These are phyloP conservation scores for Allium sativum DNA, from an alignment of 106 monocot genomes.

Conservation along the genomic window DNA sequence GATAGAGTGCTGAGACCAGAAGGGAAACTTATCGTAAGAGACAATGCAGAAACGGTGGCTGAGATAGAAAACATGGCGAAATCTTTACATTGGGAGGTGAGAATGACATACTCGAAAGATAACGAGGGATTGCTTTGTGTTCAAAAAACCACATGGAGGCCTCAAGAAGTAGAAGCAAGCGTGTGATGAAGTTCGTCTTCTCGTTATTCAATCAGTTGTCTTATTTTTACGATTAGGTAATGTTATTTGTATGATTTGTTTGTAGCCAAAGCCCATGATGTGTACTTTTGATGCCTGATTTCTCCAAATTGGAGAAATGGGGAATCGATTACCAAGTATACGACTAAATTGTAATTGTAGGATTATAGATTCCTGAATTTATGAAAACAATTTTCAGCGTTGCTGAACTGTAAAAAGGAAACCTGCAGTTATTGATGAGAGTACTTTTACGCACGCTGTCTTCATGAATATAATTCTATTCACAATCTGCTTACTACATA, in stretches of 20 bases:
- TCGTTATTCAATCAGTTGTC: neutral
- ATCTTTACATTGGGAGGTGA: conserved; percentile 48
- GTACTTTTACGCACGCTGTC: no score
- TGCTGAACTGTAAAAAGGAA: no score
- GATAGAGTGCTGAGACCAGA: conserved; percentile 53
- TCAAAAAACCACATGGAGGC: conserved; percentile 58
- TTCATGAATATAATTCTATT: no score
- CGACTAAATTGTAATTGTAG: no score
- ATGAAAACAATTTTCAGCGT: no score
- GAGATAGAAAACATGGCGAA: conserved; percentile 43
- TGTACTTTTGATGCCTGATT: conserved; percentile 3
- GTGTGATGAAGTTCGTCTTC: neutral
- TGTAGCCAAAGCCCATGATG: neutral
- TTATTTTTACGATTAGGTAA: neutral
- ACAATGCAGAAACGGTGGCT: conserved; percentile 22
- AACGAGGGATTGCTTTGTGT: conserved; percentile 43
- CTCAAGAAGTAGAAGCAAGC: conserved; percentile 22
- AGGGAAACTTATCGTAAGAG: conserved; percentile 60
- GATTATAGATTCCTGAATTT: no score
- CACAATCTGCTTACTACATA: no score
- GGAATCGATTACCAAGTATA: neutral
- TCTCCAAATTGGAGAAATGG: neutral
- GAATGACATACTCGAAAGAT: conserved; percentile 33
- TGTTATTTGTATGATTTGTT: neutral
- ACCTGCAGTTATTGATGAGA: no score